phyloP scores from a whole-genome alignment of 2,329 filamentous ascomycete species.

The Talaromyces sp. region DNA sequence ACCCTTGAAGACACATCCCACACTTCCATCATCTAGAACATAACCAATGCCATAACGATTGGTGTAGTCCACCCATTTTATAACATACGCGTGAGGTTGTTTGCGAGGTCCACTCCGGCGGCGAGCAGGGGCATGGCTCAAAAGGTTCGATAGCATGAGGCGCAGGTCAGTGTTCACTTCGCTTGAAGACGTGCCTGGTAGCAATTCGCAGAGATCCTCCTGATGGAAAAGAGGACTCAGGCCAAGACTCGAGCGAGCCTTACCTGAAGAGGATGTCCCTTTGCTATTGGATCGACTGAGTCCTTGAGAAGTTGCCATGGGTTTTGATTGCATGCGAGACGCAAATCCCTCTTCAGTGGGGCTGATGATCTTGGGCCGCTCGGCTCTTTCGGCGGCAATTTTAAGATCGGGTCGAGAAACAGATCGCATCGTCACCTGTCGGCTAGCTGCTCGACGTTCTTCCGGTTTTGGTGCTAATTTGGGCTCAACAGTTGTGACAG shows the following conservation, averaged over 20 bases:
- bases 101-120: constrained; percentile 33
- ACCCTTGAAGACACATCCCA: constrained; percentile 54
- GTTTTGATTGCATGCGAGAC: constrained; percentile 11
- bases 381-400: constrained; percentile 7
- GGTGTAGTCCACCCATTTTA: constrained; percentile 58
- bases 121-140: constrained; percentile 34
- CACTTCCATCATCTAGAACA: constrained; percentile 53
- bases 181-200: constrained; percentile 42
- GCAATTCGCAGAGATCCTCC: constrained; percentile 39
- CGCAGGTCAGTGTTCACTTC: constrained; percentile 45
- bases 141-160: constrained; percentile 41
- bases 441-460: constrained; percentile 13
- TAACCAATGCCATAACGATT: constrained; percentile 57
- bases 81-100: constrained; percentile 49
- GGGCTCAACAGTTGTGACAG: constrained; percentile 23
- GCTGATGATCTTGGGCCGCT: constrained; percentile 15
- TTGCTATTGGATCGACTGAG: constrained; percentile 33
- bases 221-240: constrained; percentile 41
- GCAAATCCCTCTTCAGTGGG: constrained; percentile 14
- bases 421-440: constrained; percentile 20
- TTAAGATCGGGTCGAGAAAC: constrained; percentile 17
- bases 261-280: constrained; percentile 22
- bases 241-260: constrained; percentile 40
- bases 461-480: constrained; percentile 24
- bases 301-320: constrained; percentile 20